Evolutionary conservation across 2,329 filamentous ascomycete genomes (phyloP).

Genomic region (Cercospora janseana): DNA sequence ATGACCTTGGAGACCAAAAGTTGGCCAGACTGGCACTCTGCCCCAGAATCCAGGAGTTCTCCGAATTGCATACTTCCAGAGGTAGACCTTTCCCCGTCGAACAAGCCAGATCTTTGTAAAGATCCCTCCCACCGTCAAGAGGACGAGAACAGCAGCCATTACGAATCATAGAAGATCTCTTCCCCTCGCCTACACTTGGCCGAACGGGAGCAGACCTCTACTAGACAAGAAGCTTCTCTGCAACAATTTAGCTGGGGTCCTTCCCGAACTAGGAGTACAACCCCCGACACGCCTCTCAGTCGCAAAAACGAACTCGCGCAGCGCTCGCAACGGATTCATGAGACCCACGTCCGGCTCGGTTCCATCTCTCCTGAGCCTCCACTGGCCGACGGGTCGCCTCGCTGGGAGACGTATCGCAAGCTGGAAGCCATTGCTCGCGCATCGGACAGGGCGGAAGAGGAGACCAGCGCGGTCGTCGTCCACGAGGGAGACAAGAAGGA

Average conservation of each 20-base stretch:
- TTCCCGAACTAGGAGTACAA: constrained; percentile 8
- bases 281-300: constrained; percentile 14
- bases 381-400: neutral
- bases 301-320: constrained; percentile 17
- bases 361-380: constrained; percentile 10
- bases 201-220: no score
- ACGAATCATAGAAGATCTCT: no score
- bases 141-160: no score
- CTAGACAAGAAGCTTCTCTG: no score
- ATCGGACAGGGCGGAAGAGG: neutral
- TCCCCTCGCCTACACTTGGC: no score
- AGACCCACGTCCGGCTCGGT: constrained; percentile 9
- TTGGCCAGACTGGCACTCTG: neutral
- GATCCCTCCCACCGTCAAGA: neutral
- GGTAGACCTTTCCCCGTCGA: neutral
- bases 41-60: neutral
- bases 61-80: constrained; percentile 6
- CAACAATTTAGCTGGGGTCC: no score
- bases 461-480: neutral
- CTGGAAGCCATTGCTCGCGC: no score
- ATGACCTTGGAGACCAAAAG: neutral
- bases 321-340: constrained; percentile 15
- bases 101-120: constrained; percentile 8
- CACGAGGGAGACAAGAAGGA: neutral
- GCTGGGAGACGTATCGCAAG: neutral